Evolutionary conservation across 306 rosid genomes (phyloP), one percentile per base, ranked within the genome.

Genomic region (Biancaea sappan): DNA sequence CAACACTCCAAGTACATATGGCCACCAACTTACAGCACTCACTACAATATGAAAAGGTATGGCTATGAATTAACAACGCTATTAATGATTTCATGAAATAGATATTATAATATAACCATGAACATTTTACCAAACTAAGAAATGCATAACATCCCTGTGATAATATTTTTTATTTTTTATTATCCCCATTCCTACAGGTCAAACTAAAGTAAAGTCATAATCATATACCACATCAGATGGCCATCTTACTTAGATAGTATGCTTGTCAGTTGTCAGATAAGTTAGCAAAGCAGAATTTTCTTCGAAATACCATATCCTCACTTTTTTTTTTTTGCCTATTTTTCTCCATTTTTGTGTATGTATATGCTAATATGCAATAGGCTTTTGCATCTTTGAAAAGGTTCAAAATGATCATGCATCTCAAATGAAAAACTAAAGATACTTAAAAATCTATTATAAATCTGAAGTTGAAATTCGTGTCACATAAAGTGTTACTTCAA

Each of bases 21-120:
- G 95, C 82, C 85, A 83, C 96, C 97, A 90, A 77, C 81, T 82
- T 56, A 90, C 80, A 68, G 81, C 46, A 80, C 86, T 80, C 77
- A 91, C 99, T 94, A 90, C 81, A 84, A 83, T 54, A 75, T 60
- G 32, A 50, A 66, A 64, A 77, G 60, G 53, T 52, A 68, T 10
- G 31, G 18, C 12, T 19, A 62, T 22, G n/a, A 78, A 47, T 72
- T 46, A n/a, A n/a, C n/a, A 34, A 77, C 34, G 70, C 38, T 63
- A 24, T 34, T 50, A 53, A 72, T 50, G 47, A 80, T 34, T 67
- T 37, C 21, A 73, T 14, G 56, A 37, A 46, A 67, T 47, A 69
- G 48, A 61, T 43, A 64, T 44, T 47, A 37, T 37, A 35, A 62
- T 29, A 50, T 18, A 19, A 12, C 56, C 24, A 43, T 4, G 40